Evolutionary conservation across 371 early-diverging fungal genomes (phyloP), one percentile per base, ranked within the genome.

Genomic region (Mortierella sp.): DNA sequence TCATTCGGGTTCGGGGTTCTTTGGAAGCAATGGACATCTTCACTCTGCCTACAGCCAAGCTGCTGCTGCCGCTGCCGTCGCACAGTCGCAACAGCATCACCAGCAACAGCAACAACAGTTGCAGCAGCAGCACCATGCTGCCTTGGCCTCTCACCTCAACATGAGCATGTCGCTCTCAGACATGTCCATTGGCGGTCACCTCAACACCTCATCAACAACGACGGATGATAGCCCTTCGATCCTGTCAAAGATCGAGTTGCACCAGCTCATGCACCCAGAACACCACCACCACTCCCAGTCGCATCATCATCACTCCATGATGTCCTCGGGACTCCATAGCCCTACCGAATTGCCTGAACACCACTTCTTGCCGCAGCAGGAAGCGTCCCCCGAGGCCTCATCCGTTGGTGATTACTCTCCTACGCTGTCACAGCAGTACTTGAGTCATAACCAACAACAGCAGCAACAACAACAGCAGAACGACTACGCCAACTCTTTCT

Each of bases 161-260:
- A 84, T 84, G 76, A 80, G 76, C 65, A 80, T 84, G 76, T 77
- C 78, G 32, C 71, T 84, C 8, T 80, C 83, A 38, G 83, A 74
- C 5, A 71, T 80, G 56, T 44, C 84, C 14, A 73, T 80, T 12
- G 73, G 60, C 58, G 41, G 71, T 55, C 49, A 71, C 63, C n/a
- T 35, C 65, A n/a, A 21, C 51, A 70, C 75, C 65, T 65, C 76
- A 0, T 32, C 75, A 4, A 73, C 56, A 7, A 27, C 75, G 3
- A 51, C 74, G 8, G 68, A 68, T 18, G 43, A 38, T 68, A 21
- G 10, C 11, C 75, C 84, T 0, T 60, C 60, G 2, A 71, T 81
- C 46, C n/a, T 84, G 21, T 56, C 76, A 27, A 84, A 78, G 60
- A 49, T 81, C 55, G 84, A 84, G 43, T 16, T 84, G 27, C 78